These are phyloP conservation scores for Tulasnella sp. DNA, from an alignment of 768 basidiomycete genomes.

Conservation along the genomic window DNA sequence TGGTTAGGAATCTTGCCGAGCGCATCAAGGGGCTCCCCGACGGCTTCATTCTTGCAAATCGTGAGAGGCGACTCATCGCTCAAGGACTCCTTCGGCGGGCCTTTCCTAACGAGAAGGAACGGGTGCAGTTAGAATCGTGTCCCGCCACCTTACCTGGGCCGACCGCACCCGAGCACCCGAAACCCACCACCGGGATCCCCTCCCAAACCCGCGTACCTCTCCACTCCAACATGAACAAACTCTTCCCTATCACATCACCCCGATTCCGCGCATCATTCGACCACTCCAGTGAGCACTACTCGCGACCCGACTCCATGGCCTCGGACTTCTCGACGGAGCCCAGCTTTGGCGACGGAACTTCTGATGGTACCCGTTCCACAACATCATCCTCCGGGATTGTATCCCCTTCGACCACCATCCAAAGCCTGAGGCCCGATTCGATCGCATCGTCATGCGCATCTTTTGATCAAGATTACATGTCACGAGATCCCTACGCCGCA, in stretches of 20 bases:
- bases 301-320: slow-evolving; percentile 16
- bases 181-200: neutral
- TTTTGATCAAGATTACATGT: slow-evolving; percentile 17
- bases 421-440: slow-evolving; percentile 20
- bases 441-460: slow-evolving; percentile 13
- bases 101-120: slow-evolving; percentile 37
- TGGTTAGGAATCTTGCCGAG: slow-evolving; percentile 56
- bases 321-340: slow-evolving; percentile 24
- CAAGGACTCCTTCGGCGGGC: slow-evolving; percentile 58
- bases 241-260: slow-evolving; percentile 20
- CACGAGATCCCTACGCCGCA: neutral
- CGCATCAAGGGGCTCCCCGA: slow-evolving; percentile 59
- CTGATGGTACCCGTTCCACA: slow-evolving; percentile 24
- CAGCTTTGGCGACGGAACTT: slow-evolving; percentile 1
- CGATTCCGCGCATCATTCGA: neutral
- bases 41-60: slow-evolving; percentile 52
- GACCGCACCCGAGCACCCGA: neutral
- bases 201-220: neutral
- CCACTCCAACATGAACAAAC: slow-evolving; percentile 14
- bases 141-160: neutral
- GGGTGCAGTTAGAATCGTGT: slow-evolving; percentile 27
- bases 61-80: slow-evolving; percentile 70
- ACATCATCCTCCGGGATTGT: slow-evolving; percentile 11
- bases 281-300: neutral
- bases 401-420: slow-evolving; percentile 18